These are phyloP conservation scores for Irpex lacteus DNA, from an alignment of 1,284 basidiomycete species.

Conservation along the genomic window DNA sequence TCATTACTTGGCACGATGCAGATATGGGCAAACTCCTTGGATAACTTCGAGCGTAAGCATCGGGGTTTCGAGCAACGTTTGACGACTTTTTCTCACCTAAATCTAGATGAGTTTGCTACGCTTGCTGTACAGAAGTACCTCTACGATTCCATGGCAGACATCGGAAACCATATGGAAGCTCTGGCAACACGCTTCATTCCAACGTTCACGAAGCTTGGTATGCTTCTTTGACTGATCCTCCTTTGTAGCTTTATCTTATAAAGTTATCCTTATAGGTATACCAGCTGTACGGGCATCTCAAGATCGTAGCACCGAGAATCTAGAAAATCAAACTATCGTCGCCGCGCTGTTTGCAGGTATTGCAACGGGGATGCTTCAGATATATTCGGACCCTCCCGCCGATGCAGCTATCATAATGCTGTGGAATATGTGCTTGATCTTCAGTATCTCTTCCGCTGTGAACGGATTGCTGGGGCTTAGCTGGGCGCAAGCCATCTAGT, in stretches of 20 bases:
- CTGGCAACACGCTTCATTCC: constrained; percentile 54
- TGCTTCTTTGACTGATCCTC: constrained; percentile 2
- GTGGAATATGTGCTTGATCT: constrained; percentile 66
- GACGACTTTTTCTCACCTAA: constrained; percentile 20
- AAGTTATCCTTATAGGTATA: constrained; percentile 42
- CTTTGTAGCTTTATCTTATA: constrained; percentile 1
- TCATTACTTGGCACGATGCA: constrained; percentile 17
- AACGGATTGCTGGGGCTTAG: constrained; percentile 63
- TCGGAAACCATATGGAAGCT: constrained; percentile 66
- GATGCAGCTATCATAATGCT: constrained; percentile 53
- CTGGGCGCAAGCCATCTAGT: constrained; percentile 60
- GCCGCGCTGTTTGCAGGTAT: constrained; percentile 77
- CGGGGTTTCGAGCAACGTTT: constrained; percentile 15
- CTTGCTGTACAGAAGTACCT: constrained; percentile 69
- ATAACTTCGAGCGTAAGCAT: constrained; percentile 6
- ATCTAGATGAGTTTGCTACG: constrained; percentile 61
- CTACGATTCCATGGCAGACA: constrained; percentile 63
- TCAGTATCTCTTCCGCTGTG: constrained; percentile 66
- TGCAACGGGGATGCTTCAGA: constrained; percentile 68
- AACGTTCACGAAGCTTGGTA: constrained; percentile 71
- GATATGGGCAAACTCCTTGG: constrained; percentile 10
- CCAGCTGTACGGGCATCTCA: constrained; percentile 73
- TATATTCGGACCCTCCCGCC: constrained; percentile 39
- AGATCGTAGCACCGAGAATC: constrained; percentile 60
- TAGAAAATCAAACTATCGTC: constrained; percentile 68